These are phyloP conservation scores for Biancaea sappan DNA, from an alignment of 306 rosid genomes.

Conservation along the genomic window DNA sequence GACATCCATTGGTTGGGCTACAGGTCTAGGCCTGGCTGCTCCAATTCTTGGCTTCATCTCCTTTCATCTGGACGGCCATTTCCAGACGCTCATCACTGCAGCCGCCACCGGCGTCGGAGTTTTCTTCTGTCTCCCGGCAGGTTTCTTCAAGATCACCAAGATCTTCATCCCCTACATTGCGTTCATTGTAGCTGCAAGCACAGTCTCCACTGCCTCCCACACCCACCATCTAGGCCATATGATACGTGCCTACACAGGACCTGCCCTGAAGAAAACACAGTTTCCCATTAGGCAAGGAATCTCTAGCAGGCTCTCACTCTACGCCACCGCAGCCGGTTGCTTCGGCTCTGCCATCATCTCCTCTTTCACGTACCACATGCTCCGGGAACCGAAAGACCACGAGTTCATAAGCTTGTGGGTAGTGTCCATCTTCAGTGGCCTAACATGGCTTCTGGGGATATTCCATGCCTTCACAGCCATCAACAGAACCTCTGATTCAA, in stretches of 20 bases:
- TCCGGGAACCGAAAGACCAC: constrained; percentile 40
- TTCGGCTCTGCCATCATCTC: constrained; percentile 56
- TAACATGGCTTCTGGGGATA: constrained; percentile 66
- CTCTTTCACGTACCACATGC: constrained; percentile 72
- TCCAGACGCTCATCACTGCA: constrained; percentile 46
- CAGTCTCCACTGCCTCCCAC: constrained; percentile 60
- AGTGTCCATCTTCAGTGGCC: constrained; percentile 77
- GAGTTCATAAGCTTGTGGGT: constrained; percentile 64
- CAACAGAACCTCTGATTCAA: constrained; percentile 29
- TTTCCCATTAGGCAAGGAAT: constrained; percentile 36
- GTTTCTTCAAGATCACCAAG: constrained; percentile 58
- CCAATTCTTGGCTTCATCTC: constrained; percentile 59
- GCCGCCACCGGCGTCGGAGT: constrained; percentile 62
- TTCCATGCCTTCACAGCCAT: constrained; percentile 52
- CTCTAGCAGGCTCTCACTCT: constrained; percentile 55
- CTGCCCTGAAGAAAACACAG: constrained; percentile 17
- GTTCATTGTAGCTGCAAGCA: constrained; percentile 46
- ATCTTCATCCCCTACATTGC: constrained; percentile 71
- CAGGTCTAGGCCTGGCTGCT: constrained; percentile 58
- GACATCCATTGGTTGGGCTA: constrained; percentile 83
- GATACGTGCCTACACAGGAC: constrained; percentile 40
- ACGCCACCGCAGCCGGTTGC: constrained; percentile 50
- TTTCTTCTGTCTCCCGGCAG: constrained; percentile 73
- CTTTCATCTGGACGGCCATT: constrained; percentile 52
- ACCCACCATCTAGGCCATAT: constrained; percentile 71